Evolutionary conservation across 208 protist species (phyloP), one percentile per base, ranked within the genome.

Genomic region (Wallacemonas sp.): DNA sequence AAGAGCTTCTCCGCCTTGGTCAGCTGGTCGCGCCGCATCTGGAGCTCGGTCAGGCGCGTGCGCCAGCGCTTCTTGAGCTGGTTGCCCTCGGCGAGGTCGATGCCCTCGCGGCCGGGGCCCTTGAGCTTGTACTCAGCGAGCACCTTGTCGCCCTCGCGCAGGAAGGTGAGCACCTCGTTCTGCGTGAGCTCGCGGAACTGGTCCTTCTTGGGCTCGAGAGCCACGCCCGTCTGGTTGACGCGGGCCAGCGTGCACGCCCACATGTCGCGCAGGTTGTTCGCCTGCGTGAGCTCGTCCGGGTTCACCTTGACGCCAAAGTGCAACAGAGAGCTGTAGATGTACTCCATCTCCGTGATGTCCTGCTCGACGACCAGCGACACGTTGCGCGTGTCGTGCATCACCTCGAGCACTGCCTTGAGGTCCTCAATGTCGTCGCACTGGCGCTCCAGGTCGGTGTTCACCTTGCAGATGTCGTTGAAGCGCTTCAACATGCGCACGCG

Each of bases 1-100:
- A 99, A 99, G 10, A 99, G 84, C 70, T 98, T 98, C 83, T 99
- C 91, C 14, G 97, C 97, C 62, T 93, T 91, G 36, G 84, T 89
- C 29, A 99, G 87, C 72, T 95, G 77, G 36, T 98, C 97, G 48
- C 97, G 81, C 26, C 67, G 76, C 52, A 89, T 49, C 67, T 92
- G 78, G 26, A 94, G 72, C 55, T 90, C 77, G 2, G 69, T 81
- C 41, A 99, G 66, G 20, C 79, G 67, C 39, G 87, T 68, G 42
- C 90, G 77, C 86, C 91, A 98, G 70, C 97, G 57, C 36, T 91
- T 86, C 69, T 98, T 94, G 10, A 89, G 70, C 62, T 90, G 77
- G 57, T 98, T 86, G 42, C 97, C 98, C 18, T 87, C 74, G 33
- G 95, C 93, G 22, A 99, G 71, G 46, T 98, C 82, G 48, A 98